Evolutionary conservation across 441 rosid species (phyloP), one percentile per base, ranked within the genome.

Genomic region (Sinapis alba): DNA sequence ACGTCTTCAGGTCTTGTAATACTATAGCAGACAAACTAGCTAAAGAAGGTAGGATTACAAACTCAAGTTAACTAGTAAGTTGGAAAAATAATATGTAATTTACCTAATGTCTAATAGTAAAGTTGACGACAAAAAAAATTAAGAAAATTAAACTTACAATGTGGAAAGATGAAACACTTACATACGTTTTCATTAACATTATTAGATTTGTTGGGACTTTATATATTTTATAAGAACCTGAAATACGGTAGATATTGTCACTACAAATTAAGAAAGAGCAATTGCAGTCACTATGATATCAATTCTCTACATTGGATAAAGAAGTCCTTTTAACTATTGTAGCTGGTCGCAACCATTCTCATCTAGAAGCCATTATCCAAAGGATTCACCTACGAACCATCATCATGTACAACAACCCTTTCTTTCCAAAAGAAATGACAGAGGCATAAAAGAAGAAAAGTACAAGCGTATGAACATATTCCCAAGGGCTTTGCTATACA

Each of bases 341-440:
- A 73, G 72, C 72, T 66, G 67, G 61, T 66, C 61, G 54, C 19
- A 58, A 60, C 66, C 60, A 58, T 57, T 57, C 12, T 67, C 68
- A 68, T 68, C 58, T 62, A 75, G 62, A 32, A 69, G 41, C 38
- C 75, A 43, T 63, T 16, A 69, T 56, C 75, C 50, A 54, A 38
- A 62, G 69, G 74, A 75, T 19, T 38, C 21, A 69, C 65, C 34
- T n/a, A 32, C 71, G 23, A 19, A 15, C 69, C 69, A 59, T 71
- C 80, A 66, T 77, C 80, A 72, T 77, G 47, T 65, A 72, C 76
- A 77, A 59, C 76, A 77, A 59, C 68, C 72, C 15, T 34, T 60
- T 34, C 68, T 57, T 23, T 45, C 76, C 51, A 65, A 24, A 58
- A 34, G 63, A 58, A 65, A 19, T 50, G 41, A 56, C 10, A 69